Percentiles rank a stretch among this genome's conserved stretches.
Conservation (phyloP, 768 basidiomycete genomes). For the Leccinum subgranulosum region DNA sequence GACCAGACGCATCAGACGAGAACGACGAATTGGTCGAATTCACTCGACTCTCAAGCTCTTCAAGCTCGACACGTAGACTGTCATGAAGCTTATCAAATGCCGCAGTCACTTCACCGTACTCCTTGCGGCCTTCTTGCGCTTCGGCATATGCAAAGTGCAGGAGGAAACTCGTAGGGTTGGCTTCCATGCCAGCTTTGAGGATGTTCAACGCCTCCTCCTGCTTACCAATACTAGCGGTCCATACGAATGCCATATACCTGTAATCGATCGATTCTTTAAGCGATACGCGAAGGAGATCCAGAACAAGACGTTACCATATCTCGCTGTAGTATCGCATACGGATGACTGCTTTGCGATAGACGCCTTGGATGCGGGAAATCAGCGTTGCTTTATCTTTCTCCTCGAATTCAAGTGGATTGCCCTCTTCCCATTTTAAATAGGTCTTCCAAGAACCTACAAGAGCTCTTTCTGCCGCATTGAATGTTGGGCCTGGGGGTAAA, state of each 20-base stretch:
- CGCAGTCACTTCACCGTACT: slow-evolving; percentile 65
- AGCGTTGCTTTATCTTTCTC: slow-evolving; percentile 71
- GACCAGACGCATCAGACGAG: slow-evolving; percentile 33
- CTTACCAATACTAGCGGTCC: slow-evolving; percentile 72
- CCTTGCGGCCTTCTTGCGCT: slow-evolving; percentile 57
- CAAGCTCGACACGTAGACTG: slow-evolving; percentile 61
- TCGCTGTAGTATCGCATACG: slow-evolving; percentile 95
- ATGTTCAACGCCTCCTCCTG: slow-evolving; percentile 79
- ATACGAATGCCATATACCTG: slow-evolving; percentile 90
- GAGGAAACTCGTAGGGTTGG: slow-evolving; percentile 84
- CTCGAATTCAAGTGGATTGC: slow-evolving; percentile 90
- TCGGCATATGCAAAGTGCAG: slow-evolving; percentile 91
- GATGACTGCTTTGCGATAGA: slow-evolving; percentile 86
- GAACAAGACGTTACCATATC: slow-evolving; percentile 63
- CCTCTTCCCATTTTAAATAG: slow-evolving; percentile 94
- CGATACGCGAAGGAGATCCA: not conserved
- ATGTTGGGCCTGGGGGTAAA: slow-evolving; percentile 70
- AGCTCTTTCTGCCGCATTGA: slow-evolving; percentile 66
- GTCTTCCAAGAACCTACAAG: slow-evolving; percentile 86
- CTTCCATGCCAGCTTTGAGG: slow-evolving; percentile 81
- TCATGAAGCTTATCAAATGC: slow-evolving; percentile 72
- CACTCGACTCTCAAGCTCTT: slow-evolving; percentile 49
- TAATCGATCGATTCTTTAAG: slow-evolving; percentile 10
- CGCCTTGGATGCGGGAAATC: slow-evolving; percentile 69
- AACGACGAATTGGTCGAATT: slow-evolving; percentile 38